phyloP scores from a whole-genome alignment of 495 filamentous ascomycete genomes.

The Chlorociboria aeruginascens region DNA sequence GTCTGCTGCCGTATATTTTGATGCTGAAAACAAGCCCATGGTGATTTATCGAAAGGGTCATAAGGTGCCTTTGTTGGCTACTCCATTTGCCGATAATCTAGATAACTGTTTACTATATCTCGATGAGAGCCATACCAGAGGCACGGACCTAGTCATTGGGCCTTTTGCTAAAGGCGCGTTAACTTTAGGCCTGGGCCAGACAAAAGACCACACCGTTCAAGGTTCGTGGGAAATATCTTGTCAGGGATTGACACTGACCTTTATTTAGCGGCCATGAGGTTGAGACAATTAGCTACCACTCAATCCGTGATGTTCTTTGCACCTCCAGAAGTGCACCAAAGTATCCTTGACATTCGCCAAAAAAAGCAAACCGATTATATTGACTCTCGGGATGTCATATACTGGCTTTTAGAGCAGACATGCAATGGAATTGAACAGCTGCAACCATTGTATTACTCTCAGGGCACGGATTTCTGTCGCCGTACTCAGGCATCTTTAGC shows the following conservation, averaged over 20 bases:
- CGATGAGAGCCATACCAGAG: slow-evolving; percentile 50
- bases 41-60: slow-evolving; percentile 35
- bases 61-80: slow-evolving; percentile 27
- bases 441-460: slow-evolving; percentile 41
- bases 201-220: slow-evolving; percentile 50
- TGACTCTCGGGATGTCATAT: slow-evolving; percentile 21
- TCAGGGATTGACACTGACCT: not conserved
- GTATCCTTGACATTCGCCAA: slow-evolving; percentile 19
- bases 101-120: slow-evolving; percentile 44
- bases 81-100: slow-evolving; percentile 37
- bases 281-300: slow-evolving; percentile 26
- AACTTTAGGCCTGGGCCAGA: slow-evolving; percentile 40
- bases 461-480: slow-evolving; percentile 44
- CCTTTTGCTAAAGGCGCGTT: slow-evolving; percentile 34
- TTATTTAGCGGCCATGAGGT: slow-evolving; percentile 36
- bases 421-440: slow-evolving; percentile 43
- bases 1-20: slow-evolving; percentile 36
- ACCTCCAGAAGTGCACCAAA: slow-evolving; percentile 32
- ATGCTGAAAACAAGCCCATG: slow-evolving; percentile 29
- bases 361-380: not conserved
- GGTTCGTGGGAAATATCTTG: slow-evolving; percentile 22
- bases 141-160: slow-evolving; percentile 47
- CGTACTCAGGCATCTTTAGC: slow-evolving; percentile 18
- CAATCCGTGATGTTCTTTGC: slow-evolving; percentile 33
- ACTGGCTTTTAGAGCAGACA: slow-evolving; percentile 50